phyloP scores from a whole-genome alignment of 768 basidiomycete genomes.

The Leucocoprinus birnbaumii region DNA sequence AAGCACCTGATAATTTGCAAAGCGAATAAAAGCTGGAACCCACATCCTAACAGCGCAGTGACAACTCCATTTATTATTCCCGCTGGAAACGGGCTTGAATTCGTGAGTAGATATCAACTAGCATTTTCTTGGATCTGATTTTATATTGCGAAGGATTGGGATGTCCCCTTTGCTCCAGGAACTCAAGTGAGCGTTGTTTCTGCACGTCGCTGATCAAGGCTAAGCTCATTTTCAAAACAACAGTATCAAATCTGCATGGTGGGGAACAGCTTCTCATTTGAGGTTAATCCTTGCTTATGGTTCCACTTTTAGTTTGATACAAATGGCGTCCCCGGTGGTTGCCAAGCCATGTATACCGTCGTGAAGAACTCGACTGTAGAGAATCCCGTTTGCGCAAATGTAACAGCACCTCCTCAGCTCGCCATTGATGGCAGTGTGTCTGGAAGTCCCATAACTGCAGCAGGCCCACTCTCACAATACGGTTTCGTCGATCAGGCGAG shows the following conservation, averaged over 20 bases:
- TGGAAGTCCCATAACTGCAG: constrained; percentile 24
- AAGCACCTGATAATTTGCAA: constrained; percentile 14
- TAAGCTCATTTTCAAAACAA: background rate
- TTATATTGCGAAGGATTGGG: constrained; percentile 35
- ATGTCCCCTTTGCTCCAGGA: constrained; percentile 47
- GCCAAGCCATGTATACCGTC: constrained; percentile 47
- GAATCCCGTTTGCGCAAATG: constrained; percentile 37
- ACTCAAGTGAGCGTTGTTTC: constrained; percentile 26
- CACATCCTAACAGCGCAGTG: constrained; percentile 29
- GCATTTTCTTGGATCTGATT: no score
- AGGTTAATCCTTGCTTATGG: background rate
- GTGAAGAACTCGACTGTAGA: constrained; percentile 34
- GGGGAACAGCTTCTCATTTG: no score
- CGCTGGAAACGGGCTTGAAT: constrained; percentile 31
- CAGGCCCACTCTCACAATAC: constrained; percentile 39
- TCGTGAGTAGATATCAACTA: constrained; percentile 22
- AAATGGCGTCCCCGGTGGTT: constrained; percentile 49
- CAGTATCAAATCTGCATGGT: constrained; percentile 62
- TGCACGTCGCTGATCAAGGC: background rate
- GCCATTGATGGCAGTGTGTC: constrained; percentile 20
- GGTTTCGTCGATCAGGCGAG: constrained; percentile 45
- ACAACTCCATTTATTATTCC: constrained; percentile 39
- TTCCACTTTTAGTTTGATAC: constrained; percentile 34
- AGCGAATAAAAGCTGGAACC: no score
- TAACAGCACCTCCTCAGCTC: constrained; percentile 32